Base-by-base conservation (phyloP, 2,329 filamentous ascomycete species). In the Hymenoscyphus fructigenus region DNA sequence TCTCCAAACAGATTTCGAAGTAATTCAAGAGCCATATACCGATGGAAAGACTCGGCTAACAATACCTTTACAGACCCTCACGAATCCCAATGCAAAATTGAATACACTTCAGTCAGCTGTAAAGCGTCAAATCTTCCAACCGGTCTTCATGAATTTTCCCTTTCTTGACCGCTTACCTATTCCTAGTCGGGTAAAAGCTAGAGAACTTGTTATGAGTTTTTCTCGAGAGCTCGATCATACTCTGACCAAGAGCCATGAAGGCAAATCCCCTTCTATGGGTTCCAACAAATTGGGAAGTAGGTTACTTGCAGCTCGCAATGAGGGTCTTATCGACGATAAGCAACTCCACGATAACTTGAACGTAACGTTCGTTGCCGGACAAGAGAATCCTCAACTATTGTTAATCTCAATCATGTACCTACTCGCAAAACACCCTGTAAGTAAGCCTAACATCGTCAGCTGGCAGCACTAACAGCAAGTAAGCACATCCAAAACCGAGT, bases 261-360 rank as follows among this genome's bases (percentile, higher is more conserved):
- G 56, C 20, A 59, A 20, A 15, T 23, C 15, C n/a, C 28, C 28
- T 36, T 63, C 61, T 6, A 17, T 63, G 41, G 41, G 29, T 14
- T 63, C 61, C 14, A 38, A 59, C 14, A 59, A 59, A n/a, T 38
- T 59, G 5, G 61, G 61, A n/a, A 59, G 41, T 15, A 36, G 61
- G 5, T 28, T 63, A 23, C 55, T 63, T 15, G 61, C 61, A 36
- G 61, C 61, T 44, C 53, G 61, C 36, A 41, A 63, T 14, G 61
- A 63, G 20, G 61, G 61, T 53, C 41, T 59, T 5, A 58, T 63
- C 20, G 50, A 38, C 38, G 29, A 63, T 5, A 36, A 36, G 20
- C 61, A 63, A 38, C 26, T 63, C n/a, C 61, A 44, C 17, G 61
- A 63, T 38, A 63, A 59, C 41, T 32, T 63, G 14, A 63, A 63